Evolutionary conservation across 2,329 filamentous ascomycete species (phyloP).

Genomic region (Tolypocladium tundrense): DNA sequence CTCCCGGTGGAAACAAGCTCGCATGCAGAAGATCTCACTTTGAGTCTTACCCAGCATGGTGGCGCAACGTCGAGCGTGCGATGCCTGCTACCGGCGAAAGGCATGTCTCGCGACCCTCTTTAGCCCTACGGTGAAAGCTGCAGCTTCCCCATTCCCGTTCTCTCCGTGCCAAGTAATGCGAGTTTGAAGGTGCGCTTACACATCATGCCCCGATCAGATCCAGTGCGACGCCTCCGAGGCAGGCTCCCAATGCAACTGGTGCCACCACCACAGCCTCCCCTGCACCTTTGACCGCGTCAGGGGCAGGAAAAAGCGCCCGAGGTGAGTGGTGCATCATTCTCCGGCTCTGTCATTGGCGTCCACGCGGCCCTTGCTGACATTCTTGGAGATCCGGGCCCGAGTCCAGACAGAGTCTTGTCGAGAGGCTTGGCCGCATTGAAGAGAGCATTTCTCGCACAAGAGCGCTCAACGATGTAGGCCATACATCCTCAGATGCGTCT

Average conservation of each 20-base stretch:
- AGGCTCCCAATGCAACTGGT: constrained; percentile 34
- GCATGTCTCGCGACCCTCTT: constrained; percentile 13
- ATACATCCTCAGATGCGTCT: constrained; percentile 1
- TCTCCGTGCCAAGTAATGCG: not conserved
- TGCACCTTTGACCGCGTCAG: constrained; percentile 29
- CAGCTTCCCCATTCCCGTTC: not conserved
- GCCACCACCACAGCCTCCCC: constrained; percentile 32
- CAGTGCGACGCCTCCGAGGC: constrained; percentile 35
- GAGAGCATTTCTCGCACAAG: constrained; percentile 17
- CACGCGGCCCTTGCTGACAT: not conserved
- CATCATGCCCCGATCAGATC: constrained; percentile 23
- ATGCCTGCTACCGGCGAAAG: constrained; percentile 39
- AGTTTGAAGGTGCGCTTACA: constrained; percentile 1
- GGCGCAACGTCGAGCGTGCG: constrained; percentile 25
- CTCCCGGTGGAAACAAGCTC: not conserved
- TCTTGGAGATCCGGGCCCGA: constrained; percentile 1
- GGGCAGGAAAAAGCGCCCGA: constrained; percentile 8
- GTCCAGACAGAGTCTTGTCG: constrained; percentile 18
- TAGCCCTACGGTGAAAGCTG: not conserved
- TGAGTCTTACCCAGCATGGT: constrained; percentile 4
- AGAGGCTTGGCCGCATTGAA: constrained; percentile 29
- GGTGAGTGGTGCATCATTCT: constrained; percentile 4
- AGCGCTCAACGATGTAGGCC: not conserved
- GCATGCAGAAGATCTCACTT: not conserved
- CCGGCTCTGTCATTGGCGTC: not conserved